phyloP scores from a whole-genome alignment of 2,329 filamentous ascomycete genomes.

The Periconia sp. region DNA sequence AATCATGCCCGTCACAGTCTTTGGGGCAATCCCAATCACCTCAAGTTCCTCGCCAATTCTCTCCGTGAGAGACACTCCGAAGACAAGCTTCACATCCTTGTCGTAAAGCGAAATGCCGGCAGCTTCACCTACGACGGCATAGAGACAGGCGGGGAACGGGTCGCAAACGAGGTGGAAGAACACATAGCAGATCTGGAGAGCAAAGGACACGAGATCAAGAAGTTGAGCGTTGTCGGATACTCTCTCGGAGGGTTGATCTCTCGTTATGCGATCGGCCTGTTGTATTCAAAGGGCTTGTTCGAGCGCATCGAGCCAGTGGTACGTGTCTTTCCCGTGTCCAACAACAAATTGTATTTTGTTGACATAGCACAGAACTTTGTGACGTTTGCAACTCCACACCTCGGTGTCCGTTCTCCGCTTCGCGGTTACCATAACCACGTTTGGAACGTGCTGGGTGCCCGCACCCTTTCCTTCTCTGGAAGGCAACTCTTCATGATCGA shows the following conservation, averaged over 20 bases:
- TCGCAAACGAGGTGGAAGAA: conserved; percentile 65
- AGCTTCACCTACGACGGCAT: conserved; percentile 70
- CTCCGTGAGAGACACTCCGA: conserved; percentile 63
- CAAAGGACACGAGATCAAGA: conserved; percentile 71
- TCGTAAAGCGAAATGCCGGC: conserved; percentile 72
- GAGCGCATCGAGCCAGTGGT: conserved; percentile 78
- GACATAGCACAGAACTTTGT: conserved; percentile 72
- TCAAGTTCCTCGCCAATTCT: conserved; percentile 67
- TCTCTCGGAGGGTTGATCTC: conserved; percentile 85
- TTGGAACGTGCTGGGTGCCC: conserved; percentile 79
- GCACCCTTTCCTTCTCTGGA: conserved; percentile 80
- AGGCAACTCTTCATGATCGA: conserved; percentile 87
- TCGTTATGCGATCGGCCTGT: conserved; percentile 81
- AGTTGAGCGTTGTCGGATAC: conserved; percentile 86
- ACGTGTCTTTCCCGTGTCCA: conserved; percentile 45
- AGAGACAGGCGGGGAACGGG: conserved; percentile 68
- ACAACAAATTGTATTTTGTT: conserved; percentile 4
- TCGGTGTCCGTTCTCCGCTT: conserved; percentile 56
- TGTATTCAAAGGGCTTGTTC: conserved; percentile 79
- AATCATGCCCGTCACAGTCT: conserved; percentile 51
- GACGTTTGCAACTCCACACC: conserved; percentile 79
- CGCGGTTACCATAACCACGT: conserved; percentile 47
- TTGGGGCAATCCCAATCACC: conserved; percentile 78
- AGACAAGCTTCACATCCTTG: conserved; percentile 68
- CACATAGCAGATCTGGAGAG: conserved; percentile 56